phyloP scores from a whole-genome alignment of 2,329 filamentous ascomycete genomes.

The Waltergamsia citrina region DNA sequence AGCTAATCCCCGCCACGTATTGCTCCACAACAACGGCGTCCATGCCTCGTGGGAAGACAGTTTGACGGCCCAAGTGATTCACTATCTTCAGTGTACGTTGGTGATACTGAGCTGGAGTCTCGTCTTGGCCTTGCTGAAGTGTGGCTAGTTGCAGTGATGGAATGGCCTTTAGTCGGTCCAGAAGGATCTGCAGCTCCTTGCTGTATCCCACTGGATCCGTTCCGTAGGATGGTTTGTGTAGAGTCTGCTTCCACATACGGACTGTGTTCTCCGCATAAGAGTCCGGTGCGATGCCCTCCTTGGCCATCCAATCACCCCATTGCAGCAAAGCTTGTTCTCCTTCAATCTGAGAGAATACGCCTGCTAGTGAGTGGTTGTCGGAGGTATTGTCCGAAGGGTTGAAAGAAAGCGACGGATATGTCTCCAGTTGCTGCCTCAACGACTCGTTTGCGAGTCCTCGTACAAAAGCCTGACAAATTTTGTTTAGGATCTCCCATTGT shows the following conservation, averaged over 20 bases:
- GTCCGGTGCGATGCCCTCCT: conserved; percentile 9
- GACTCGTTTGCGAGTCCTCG: conserved; percentile 37
- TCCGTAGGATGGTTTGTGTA: conserved; percentile 23
- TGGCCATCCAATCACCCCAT: conserved; percentile 15
- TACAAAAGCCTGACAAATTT: conserved; percentile 44
- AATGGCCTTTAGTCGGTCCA: conserved; percentile 40
- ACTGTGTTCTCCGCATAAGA: conserved; percentile 24
- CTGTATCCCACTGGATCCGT: conserved; percentile 39
- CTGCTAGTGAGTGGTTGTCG: conserved; percentile 38
- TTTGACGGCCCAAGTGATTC: conserved; percentile 4
- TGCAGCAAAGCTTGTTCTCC: conserved; percentile 33
- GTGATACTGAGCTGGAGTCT: conserved; percentile 41
- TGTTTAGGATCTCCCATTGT: conserved; percentile 40
- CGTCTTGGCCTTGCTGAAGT: conserved; percentile 43
- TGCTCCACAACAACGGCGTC: conserved; percentile 20
- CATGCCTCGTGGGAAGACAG: neutral
- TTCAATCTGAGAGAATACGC: conserved; percentile 43
- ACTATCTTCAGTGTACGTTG: conserved; percentile 23
- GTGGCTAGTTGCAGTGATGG: conserved; percentile 42
- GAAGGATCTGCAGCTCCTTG: conserved; percentile 38
- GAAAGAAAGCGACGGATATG: conserved; percentile 36
- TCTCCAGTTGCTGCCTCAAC: conserved; percentile 33
- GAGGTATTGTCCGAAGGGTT: conserved; percentile 13
- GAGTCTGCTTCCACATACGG: conserved; percentile 32
- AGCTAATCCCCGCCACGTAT: conserved; percentile 44